A percentile compares a stretch with the other conserved stretches of the same genome.
Evolutionary conservation across 345 rosid genomes (phyloP).

Genomic region (Toxicodendron radicans): DNA sequence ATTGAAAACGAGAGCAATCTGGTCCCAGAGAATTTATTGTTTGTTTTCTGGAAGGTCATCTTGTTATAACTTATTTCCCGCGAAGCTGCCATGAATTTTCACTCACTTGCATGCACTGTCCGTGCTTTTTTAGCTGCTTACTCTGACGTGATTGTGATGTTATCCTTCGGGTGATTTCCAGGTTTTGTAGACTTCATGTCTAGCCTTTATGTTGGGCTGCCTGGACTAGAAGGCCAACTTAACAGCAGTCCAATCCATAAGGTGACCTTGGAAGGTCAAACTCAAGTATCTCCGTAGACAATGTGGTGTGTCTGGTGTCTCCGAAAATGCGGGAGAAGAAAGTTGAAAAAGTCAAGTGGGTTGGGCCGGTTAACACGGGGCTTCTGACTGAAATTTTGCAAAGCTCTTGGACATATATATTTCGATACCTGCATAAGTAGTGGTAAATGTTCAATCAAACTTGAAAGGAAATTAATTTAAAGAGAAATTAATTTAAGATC

Average conservation of each 20-base stretch:
- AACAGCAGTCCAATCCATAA: too few species aligned
- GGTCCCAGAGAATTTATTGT: slow-evolving; percentile 20
- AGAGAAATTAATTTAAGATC: neutral
- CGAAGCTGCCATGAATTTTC: slow-evolving; percentile 4
- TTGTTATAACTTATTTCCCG: neutral
- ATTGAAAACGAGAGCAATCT: slow-evolving; percentile 10
- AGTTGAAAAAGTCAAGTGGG: slow-evolving; percentile 10
- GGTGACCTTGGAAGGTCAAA: too few species aligned
- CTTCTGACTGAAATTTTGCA: slow-evolving; percentile 2
- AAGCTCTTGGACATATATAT: slow-evolving; percentile 1
- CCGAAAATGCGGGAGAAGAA: too few species aligned
- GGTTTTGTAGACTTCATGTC: too few species aligned
- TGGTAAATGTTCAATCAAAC: too few species aligned
- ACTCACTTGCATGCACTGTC: neutral
- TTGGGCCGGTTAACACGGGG: slow-evolving; percentile 1
- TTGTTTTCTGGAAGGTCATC: slow-evolving; percentile 2
- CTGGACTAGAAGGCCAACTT: too few species aligned
- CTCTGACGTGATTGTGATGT: neutral
- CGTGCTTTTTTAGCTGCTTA: neutral
- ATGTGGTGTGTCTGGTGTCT: neutral
- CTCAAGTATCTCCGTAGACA: too few species aligned
- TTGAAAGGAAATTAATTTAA: too few species aligned
- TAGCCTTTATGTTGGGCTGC: too few species aligned
- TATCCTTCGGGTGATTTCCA: too few species aligned
- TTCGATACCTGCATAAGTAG: neutral